Evolutionary conservation across 1,284 basidiomycete species (phyloP).

Genomic region (Wolfiporia cocos): DNA sequence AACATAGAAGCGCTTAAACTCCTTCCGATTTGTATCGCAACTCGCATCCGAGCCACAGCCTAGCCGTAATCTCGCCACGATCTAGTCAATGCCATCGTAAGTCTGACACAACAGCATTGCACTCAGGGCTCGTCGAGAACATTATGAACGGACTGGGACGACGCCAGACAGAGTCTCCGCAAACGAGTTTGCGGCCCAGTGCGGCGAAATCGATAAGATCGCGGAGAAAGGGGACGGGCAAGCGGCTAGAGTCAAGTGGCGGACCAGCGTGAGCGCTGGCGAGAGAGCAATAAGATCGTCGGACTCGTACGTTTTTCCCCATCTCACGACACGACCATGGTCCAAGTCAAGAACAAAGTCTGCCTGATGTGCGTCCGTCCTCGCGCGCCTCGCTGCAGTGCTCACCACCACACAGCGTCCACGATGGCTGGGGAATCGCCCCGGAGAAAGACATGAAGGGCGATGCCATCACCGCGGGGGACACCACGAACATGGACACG

Average conservation of each 20-base stretch:
- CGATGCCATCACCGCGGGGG: slow-evolving; percentile 79
- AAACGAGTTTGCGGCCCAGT: background rate
- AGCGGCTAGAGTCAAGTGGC: background rate
- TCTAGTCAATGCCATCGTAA: too few species aligned
- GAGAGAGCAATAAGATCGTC: too few species aligned
- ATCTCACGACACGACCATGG: too few species aligned
- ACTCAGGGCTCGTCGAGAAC: too few species aligned
- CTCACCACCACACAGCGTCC: slow-evolving; percentile 51
- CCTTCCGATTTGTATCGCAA: too few species aligned
- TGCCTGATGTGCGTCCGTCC: slow-evolving; percentile 68
- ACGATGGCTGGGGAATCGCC: slow-evolving; percentile 90
- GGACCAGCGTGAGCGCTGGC: background rate
- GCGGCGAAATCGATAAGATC: slow-evolving; percentile 4
- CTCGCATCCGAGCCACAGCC: too few species aligned
- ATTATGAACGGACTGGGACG: too few species aligned
- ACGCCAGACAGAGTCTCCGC: background rate
- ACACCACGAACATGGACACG: slow-evolving; percentile 83
- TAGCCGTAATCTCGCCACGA: too few species aligned
- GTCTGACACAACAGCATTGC: too few species aligned
- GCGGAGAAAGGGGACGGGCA: background rate
- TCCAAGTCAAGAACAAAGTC: slow-evolving; percentile 78
- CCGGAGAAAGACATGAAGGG: slow-evolving; percentile 66
- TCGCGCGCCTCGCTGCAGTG: background rate
- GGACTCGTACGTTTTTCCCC: too few species aligned
- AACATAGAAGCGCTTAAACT: too few species aligned